Conservation (phyloP, 2,329 filamentous ascomycete genomes). For the Ophiostoma pallidulum region DNA sequence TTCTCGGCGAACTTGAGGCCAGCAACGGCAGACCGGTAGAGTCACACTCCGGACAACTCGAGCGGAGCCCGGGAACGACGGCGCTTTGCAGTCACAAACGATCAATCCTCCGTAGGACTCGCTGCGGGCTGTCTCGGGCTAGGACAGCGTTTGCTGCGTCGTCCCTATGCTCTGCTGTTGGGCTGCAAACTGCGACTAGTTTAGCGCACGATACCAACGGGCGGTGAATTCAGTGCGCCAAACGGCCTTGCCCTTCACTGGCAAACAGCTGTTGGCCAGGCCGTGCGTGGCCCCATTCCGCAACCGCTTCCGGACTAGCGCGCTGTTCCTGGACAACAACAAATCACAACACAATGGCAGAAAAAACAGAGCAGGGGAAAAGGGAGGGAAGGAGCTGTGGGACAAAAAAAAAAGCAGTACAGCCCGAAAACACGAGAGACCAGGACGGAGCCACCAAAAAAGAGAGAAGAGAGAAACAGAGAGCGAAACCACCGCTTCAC, state of each 20-base stretch:
- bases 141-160: neutral
- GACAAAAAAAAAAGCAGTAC: too few species aligned
- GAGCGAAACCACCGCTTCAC: too few species aligned
- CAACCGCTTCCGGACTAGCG: neutral
- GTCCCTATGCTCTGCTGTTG: too few species aligned
- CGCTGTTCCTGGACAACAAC: constrained; percentile 7
- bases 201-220: constrained; percentile 1
- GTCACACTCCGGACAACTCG: too few species aligned
- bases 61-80: too few species aligned
- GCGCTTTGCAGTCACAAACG: too few species aligned
- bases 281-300: neutral
- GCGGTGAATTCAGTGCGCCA: too few species aligned
- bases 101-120: too few species aligned
- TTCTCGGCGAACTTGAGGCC: too few species aligned
- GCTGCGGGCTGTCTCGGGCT: too few species aligned
- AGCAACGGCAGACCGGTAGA: too few species aligned
- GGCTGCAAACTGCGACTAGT: neutral
- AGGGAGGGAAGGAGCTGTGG: neutral
- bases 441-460: neutral
- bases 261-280: neutral
- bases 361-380: constrained; percentile 4
- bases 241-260: neutral
- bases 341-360: constrained; percentile 7
- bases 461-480: neutral
- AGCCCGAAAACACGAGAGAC: constrained; percentile 1